Evolutionary conservation across 441 rosid genomes (phyloP).

Genomic region (Breynia disticha): DNA sequence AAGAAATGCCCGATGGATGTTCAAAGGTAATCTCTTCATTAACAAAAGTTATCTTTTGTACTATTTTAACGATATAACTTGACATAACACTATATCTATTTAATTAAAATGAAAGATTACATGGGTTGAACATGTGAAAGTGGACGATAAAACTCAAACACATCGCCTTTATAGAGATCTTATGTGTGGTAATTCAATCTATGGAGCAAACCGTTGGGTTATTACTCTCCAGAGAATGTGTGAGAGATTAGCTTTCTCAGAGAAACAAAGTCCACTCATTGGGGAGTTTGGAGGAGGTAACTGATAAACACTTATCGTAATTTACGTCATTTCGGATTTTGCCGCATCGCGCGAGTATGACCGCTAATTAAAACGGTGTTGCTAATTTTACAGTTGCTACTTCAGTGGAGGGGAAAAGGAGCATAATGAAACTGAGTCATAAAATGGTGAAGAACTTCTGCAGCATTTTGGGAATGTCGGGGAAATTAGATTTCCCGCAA

Average conservation of each 20-base stretch:
- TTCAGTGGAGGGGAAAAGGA: slow-evolving; percentile 24
- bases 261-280: slow-evolving; percentile 2
- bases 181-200: slow-evolving; percentile 28
- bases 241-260: slow-evolving; percentile 41
- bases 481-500: slow-evolving; percentile 38
- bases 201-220: slow-evolving; percentile 63
- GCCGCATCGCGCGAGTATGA: too few relatives aligned
- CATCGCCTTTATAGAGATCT: slow-evolving; percentile 50
- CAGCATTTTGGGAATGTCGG: slow-evolving; percentile 39
- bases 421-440: slow-evolving; percentile 40
- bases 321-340: too few relatives aligned
- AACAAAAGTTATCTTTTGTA: neutral
- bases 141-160: slow-evolving; percentile 38
- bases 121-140: slow-evolving; percentile 80
- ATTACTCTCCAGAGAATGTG: slow-evolving; percentile 45
- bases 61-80: too few relatives aligned
- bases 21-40: slow-evolving; percentile 28
- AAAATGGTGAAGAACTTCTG: slow-evolving; percentile 56
- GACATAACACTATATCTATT: neutral
- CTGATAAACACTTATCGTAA: too few relatives aligned
- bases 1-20: slow-evolving; percentile 38
- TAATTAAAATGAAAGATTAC: slow-evolving; percentile 31
- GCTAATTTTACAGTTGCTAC: slow-evolving; percentile 16
- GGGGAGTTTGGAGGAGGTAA: slow-evolving; percentile 35
- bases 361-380: too few relatives aligned